Base-by-base conservation (phyloP, 768 basidiomycete species). In the Suillus discolor region DNA sequence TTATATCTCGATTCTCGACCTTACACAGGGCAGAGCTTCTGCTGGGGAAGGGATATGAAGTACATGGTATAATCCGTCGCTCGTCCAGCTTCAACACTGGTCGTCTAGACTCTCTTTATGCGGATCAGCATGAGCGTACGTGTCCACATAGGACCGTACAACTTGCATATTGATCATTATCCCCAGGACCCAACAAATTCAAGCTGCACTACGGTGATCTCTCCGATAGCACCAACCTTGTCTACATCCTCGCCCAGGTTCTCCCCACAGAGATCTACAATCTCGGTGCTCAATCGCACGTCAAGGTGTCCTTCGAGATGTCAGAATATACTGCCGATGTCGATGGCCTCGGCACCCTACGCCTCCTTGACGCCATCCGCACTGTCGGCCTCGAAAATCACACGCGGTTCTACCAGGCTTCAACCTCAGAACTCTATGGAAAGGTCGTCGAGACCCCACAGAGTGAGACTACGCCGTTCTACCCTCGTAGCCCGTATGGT, bases 301-400 rank as follows among this genome's bases (percentile, higher is more conserved):
- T 99, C 83, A 99, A 99, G 79, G 96, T 99, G 69, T 97, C 96
- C 34, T 99, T 99, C 78, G 97, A 98, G 79, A 97, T 99, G 94
- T 94, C 96, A 31, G 96, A 99, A 79, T 99, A 99, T 81, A 99
- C 97, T 0, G 96, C 93, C 61, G 97, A 99, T 73, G 96, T 99
- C 59, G 96, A 99, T 71, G 96, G 90, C 9, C 84, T 99, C 47
- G 96, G 96, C 62, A 99, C 96, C 7, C 87, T 99, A 57, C 93
- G 96, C 71, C 87, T 99, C 65, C 90, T 99, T 65, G 97, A 99
- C 72, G 96, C 96, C 63, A 89, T 99, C 77, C 89, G 96, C 49
- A 99, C 97, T 9, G 96, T 94, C 77, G 96, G 96, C 5, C 87
- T 99, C 66, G 93, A 96, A 76, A 89, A 92, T 72, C 92, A 96